Conservation (phyloP, 768 basidiomycete genomes). For the Agaricus sinodeliciosus region DNA sequence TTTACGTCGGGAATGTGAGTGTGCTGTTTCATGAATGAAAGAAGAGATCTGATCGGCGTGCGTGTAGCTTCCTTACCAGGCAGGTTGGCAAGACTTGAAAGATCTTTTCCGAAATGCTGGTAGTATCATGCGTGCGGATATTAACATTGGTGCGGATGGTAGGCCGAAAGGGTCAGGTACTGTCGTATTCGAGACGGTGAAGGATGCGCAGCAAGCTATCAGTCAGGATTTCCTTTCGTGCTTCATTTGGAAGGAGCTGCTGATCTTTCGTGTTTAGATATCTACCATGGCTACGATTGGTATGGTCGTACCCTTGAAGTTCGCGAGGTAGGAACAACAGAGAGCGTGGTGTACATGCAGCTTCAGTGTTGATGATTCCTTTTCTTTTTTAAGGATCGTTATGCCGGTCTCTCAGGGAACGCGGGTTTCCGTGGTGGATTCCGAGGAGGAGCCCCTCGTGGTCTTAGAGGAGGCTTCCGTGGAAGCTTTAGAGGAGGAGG, state of each 20-base stretch:
- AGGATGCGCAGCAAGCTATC: conserved; percentile 90
- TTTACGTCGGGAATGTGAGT: conserved; percentile 87
- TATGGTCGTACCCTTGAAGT: conserved; percentile 94
- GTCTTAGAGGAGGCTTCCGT: conserved; percentile 40
- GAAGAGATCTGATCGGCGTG: conserved; percentile 33
- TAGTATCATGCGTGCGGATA: conserved; percentile 92
- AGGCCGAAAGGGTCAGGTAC: conserved; percentile 96
- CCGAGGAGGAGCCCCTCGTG: conserved; percentile 32
- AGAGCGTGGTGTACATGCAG: background rate
- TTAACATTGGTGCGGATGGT: conserved; percentile 89
- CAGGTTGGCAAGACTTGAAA: conserved; percentile 99
- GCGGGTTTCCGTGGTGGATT: conserved; percentile 59
- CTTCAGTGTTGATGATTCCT: background rate
- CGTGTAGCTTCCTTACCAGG: conserved; percentile 83
- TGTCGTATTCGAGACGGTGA: conserved; percentile 87
- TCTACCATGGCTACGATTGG: conserved; percentile 98
- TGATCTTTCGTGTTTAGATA: conserved; percentile 40
- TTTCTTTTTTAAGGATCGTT: conserved; percentile 58
- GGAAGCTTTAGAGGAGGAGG: conserved; percentile 51
- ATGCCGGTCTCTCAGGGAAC: conserved; percentile 75
- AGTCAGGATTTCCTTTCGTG: conserved; percentile 43
- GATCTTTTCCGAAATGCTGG: conserved; percentile 95
- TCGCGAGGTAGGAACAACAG: conserved; percentile 56
- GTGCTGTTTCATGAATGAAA: background rate
- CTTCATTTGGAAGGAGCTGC: conserved; percentile 22